Conservation (phyloP, 208 protist genomes). For the Trypanosoma lewisi region DNA sequence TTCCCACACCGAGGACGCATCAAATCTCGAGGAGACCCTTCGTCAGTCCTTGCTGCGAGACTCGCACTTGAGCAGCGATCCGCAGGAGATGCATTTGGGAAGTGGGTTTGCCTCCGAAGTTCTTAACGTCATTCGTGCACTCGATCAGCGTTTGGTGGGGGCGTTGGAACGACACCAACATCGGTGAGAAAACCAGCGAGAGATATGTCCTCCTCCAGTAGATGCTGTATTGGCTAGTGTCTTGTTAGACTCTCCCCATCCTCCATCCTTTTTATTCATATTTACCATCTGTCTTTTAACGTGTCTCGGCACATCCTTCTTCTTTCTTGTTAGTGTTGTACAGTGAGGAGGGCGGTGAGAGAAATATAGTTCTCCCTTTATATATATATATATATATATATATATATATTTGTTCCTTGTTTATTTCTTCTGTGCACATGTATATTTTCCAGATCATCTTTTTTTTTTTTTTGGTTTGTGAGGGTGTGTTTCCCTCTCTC, state of each 20-base stretch:
- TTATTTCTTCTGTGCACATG: too few species aligned
- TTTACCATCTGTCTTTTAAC: too few species aligned
- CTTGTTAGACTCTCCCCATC: too few species aligned
- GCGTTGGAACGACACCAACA: conserved; percentile 44
- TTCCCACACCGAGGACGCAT: background rate
- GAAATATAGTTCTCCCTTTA: background rate
- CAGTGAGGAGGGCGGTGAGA: too few species aligned
- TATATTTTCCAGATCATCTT: too few species aligned
- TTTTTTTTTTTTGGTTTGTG: background rate
- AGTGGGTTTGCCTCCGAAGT: conserved; percentile 68
- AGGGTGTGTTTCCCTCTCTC: background rate
- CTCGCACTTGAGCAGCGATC: background rate
- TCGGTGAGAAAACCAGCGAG: background rate
- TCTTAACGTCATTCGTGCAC: conserved; percentile 74
- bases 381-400: background rate
- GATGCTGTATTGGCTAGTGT: too few species aligned
- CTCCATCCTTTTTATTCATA: too few species aligned
- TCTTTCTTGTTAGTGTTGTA: background rate
- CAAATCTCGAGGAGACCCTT: conserved; percentile 12
- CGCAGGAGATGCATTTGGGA: conserved; percentile 9
- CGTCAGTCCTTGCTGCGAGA: conserved; percentile 19
- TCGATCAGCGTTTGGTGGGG: conserved; percentile 70
- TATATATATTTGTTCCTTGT: background rate
- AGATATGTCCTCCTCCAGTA: too few species aligned
- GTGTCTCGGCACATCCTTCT: conserved; percentile 1